These are phyloP conservation scores for Rhodamnia rubescens DNA, from an alignment of 345 rosid species.

Conservation along the genomic window DNA sequence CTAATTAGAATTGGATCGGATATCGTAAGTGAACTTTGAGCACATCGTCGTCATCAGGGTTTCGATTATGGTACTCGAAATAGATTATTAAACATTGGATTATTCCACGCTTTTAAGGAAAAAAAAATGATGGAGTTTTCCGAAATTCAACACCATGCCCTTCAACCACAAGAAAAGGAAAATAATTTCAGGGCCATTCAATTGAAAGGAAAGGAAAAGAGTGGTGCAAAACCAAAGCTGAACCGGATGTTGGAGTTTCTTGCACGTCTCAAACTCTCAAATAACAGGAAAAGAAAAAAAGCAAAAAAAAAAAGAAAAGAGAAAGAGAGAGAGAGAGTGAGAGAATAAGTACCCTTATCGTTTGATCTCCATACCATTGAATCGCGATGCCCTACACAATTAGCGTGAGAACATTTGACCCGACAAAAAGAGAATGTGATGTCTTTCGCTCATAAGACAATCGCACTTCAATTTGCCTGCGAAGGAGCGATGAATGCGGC, in stretches of 20 bases:
- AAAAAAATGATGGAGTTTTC: neutral
- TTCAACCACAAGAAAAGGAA: neutral
- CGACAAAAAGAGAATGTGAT: neutral
- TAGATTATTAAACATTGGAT: too few relatives aligned
- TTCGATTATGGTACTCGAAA: too few relatives aligned
- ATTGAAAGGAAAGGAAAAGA: neutral
- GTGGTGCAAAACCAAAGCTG: neutral
- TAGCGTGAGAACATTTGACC: neutral
- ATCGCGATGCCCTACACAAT: neutral
- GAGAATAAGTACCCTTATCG: neutral
- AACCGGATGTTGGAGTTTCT: neutral
- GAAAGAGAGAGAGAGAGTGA: neutral
- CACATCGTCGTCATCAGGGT: too few relatives aligned
- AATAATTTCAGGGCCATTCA: neutral
- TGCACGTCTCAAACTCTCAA: neutral
- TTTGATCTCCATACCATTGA: neutral
- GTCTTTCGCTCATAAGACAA: neutral
- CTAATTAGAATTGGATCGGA: too few relatives aligned
- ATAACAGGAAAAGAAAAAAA: neutral
- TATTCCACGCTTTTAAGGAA: too few relatives aligned
- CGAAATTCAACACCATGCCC: neutral
- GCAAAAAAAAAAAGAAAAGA: too few relatives aligned
- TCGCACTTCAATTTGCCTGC: neutral
- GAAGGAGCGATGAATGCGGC: neutral
- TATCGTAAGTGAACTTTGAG: too few relatives aligned